Evolutionary conservation across 148 eudicot species (phyloP).

Genomic region (Vaccinium corymbosum): DNA sequence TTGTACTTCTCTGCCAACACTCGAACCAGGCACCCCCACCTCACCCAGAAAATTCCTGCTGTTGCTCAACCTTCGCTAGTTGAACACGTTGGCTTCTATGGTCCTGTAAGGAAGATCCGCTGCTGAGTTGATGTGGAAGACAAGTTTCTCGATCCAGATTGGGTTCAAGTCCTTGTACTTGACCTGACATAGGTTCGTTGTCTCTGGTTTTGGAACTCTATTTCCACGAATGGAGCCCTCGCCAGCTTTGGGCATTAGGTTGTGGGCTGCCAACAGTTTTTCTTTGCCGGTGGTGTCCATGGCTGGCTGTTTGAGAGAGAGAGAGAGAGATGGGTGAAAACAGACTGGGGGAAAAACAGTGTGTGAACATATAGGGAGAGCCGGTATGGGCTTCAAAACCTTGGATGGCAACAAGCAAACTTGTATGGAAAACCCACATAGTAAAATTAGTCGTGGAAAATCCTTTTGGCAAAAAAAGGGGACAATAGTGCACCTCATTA

Average conservation of each 20-base stretch:
- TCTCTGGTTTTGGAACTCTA: slow-evolving; percentile 69
- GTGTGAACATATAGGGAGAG: not conserved
- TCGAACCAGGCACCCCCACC: slow-evolving; percentile 66
- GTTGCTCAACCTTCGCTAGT: slow-evolving; percentile 63
- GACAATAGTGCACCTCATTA: too few relatives aligned
- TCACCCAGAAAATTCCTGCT: slow-evolving; percentile 77
- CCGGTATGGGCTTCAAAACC: too few relatives aligned
- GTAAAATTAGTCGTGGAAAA: too few relatives aligned
- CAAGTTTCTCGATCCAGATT: slow-evolving; percentile 82
- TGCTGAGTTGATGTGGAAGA: slow-evolving; percentile 54
- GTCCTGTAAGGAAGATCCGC: slow-evolving; percentile 72
- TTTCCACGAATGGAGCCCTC: slow-evolving; percentile 87
- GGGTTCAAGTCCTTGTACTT: slow-evolving; percentile 72
- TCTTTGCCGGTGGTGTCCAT: slow-evolving; percentile 43
- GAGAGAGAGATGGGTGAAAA: slow-evolving; percentile 3
- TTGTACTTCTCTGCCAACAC: slow-evolving; percentile 39
- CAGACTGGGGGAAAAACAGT: not conserved
- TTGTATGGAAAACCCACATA: too few relatives aligned
- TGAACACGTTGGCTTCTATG: slow-evolving; percentile 65
- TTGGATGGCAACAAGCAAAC: not conserved
- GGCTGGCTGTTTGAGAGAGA: not conserved
- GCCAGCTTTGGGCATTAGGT: slow-evolving; percentile 90
- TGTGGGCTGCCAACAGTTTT: slow-evolving; percentile 85
- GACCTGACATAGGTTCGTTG: slow-evolving; percentile 49
- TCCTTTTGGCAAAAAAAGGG: too few relatives aligned